These are phyloP conservation scores for Fistulifera solaris DNA, from an alignment of 108 stramenopile genomes.

Conservation along the genomic window DNA sequence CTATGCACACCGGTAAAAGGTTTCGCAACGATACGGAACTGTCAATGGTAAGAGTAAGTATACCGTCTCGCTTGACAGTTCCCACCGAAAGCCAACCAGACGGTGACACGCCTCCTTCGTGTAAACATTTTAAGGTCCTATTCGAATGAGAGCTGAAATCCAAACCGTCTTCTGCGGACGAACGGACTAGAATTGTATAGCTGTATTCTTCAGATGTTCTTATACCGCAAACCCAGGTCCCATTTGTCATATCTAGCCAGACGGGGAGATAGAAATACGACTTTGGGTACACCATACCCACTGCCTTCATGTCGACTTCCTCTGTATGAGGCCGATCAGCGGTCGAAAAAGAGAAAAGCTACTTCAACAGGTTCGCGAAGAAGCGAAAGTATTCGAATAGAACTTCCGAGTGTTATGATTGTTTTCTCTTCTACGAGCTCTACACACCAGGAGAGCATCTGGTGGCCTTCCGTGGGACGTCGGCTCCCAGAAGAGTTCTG, in stretches of 20 bases:
- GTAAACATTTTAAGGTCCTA: not conserved
- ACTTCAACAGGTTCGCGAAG: slow-evolving; percentile 37
- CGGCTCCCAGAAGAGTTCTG: not conserved
- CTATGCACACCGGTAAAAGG: slow-evolving; percentile 37
- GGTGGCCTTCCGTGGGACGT: too few relatives aligned
- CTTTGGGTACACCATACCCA: slow-evolving; percentile 24
- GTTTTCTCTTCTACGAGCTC: slow-evolving; percentile 49
- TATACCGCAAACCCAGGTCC: not conserved
- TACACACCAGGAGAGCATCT: slow-evolving; percentile 1
- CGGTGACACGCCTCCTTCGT: not conserved
- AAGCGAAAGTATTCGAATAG: slow-evolving; percentile 30
- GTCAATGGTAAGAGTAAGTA: slow-evolving; percentile 26
- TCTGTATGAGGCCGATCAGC: not conserved
- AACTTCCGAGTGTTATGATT: slow-evolving; percentile 52
- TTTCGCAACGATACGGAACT: slow-evolving; percentile 41
- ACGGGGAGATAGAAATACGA: slow-evolving; percentile 38
- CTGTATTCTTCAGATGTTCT: not conserved
- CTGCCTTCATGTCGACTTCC: slow-evolving; percentile 4
- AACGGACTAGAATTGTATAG: slow-evolving; percentile 1
- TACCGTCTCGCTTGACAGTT: not conserved
- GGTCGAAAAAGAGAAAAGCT: slow-evolving; percentile 16
- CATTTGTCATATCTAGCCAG: slow-evolving; percentile 32
- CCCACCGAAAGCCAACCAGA: not conserved
- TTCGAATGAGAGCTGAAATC: too few relatives aligned
- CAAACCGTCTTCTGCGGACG: slow-evolving; percentile 10